Conservation (phyloP, 768 basidiomycete species). For the Boletus bicolor region DNA sequence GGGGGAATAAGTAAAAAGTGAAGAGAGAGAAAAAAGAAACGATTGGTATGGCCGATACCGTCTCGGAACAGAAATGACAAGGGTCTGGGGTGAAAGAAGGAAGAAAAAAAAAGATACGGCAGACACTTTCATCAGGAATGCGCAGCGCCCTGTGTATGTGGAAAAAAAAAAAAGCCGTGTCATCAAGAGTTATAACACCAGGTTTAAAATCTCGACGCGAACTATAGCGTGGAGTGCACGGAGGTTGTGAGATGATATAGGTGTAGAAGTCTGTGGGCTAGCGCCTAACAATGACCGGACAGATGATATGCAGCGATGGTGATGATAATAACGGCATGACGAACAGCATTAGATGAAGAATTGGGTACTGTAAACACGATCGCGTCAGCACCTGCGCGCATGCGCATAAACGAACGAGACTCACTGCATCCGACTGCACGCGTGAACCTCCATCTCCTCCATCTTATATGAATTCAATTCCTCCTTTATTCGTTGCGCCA, state of each 20-base stretch:
- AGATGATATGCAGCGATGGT: conserved; percentile 27
- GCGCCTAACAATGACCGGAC: conserved; percentile 25
- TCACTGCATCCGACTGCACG: conserved; percentile 85
- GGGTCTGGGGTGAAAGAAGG: not conserved
- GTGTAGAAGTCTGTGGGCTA: conserved; percentile 29
- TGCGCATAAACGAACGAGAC: conserved; percentile 23
- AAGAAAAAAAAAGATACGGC: conserved; percentile 1
- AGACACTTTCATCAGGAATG: conserved; percentile 30
- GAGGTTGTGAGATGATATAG: conserved; percentile 16
- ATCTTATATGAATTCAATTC: conserved; percentile 98
- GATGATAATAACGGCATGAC: conserved; percentile 19
- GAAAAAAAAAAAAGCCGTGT: conserved; percentile 19
- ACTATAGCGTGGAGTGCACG: conserved; percentile 21
- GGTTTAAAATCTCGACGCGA: conserved; percentile 16
- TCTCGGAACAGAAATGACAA: conserved; percentile 6
- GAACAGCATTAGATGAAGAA: conserved; percentile 70
- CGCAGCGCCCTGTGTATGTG: conserved; percentile 27
- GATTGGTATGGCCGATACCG: conserved; percentile 22
- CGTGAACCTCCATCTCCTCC: conserved; percentile 99
- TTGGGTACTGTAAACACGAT: conserved; percentile 57
- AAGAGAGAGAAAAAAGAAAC: not conserved
- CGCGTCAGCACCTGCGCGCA: not conserved
- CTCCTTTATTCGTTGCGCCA: conserved; percentile 97
- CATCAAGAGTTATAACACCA: conserved; percentile 24
- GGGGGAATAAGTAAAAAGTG: too few species aligned